A percentile compares a stretch with the other conserved stretches of the same genome.
Conservation (phyloP, 2,329 filamentous ascomycete genomes). For the Fusarium kyushuense region DNA sequence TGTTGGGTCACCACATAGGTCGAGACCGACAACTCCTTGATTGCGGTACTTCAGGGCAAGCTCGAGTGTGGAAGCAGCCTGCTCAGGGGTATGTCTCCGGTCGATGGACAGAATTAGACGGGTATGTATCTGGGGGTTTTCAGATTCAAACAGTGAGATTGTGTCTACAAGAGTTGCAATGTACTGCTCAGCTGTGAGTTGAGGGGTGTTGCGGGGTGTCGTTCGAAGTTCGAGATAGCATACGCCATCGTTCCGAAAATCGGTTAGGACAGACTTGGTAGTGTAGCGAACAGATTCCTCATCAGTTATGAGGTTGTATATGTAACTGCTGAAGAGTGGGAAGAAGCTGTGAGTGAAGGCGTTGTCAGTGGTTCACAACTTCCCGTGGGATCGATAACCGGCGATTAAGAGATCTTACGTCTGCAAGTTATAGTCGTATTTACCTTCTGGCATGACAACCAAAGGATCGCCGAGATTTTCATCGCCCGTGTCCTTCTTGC, state of each 20-base stretch:
- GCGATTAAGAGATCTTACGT: constrained; percentile 61
- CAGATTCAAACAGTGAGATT: constrained; percentile 65
- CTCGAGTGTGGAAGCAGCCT: constrained; percentile 73
- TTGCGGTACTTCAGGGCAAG: constrained; percentile 68
- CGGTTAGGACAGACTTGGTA: constrained; percentile 72
- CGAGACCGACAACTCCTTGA: constrained; percentile 76
- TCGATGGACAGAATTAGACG: constrained; percentile 82
- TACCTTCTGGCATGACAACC: constrained; percentile 74
- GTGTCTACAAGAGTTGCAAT: constrained; percentile 73
- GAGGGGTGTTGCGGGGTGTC: constrained; percentile 74
- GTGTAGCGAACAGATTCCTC: constrained; percentile 69
- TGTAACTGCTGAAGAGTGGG: constrained; percentile 81
- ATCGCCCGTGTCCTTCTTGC: constrained; percentile 65
- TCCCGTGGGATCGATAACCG: no score
- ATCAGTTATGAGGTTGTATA: constrained; percentile 79
- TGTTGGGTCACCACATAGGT: constrained; percentile 81
- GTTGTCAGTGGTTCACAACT: not conserved
- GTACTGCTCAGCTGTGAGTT: constrained; percentile 72
- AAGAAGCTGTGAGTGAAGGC: constrained; percentile 72
- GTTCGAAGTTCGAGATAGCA: constrained; percentile 84
- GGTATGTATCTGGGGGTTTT: constrained; percentile 63
- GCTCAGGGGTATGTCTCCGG: constrained; percentile 68
- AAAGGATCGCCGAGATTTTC: constrained; percentile 75
- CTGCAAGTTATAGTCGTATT: constrained; percentile 76
- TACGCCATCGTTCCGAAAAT: constrained; percentile 78